Evolutionary conservation across 805 yeast genomes (phyloP).

Genomic region (Kazachstania viticola): DNA sequence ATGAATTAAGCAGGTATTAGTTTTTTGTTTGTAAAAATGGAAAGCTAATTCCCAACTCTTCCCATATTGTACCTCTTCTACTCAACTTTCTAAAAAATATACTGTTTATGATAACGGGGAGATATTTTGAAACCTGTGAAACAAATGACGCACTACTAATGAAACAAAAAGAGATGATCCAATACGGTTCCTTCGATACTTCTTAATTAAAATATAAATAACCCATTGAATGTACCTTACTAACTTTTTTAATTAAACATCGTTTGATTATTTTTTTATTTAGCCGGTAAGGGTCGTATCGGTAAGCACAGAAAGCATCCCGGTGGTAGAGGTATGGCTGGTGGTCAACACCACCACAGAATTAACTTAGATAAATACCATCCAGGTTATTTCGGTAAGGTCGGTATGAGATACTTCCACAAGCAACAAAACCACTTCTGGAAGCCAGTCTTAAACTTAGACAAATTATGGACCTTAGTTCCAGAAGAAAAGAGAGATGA

Average conservation of each 20-base stretch:
- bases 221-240: slow-evolving; percentile 4
- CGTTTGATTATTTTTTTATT: slow-evolving; percentile 7
- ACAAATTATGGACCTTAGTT: slow-evolving; percentile 95
- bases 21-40: too few relatives aligned
- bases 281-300: slow-evolving; percentile 99
- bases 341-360: slow-evolving; percentile 99
- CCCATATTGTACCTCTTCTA: too few relatives aligned
- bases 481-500: slow-evolving; percentile 90
- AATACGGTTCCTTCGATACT: too few relatives aligned
- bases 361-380: slow-evolving; percentile 99
- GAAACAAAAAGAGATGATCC: too few relatives aligned
- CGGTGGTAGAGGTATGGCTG: slow-evolving; percentile 99
- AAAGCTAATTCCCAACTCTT: too few relatives aligned
- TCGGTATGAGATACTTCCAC: slow-evolving; percentile 99
- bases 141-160: too few relatives aligned
- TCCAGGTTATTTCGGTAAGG: slow-evolving; percentile 99
- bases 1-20: too few relatives aligned
- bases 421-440: slow-evolving; percentile 88
- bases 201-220: too few relatives aligned
- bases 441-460: slow-evolving; percentile 96
- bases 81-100: too few relatives aligned
- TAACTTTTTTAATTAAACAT: slow-evolving; percentile 5
- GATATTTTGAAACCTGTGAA: too few relatives aligned
- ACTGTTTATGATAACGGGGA: too few relatives aligned
- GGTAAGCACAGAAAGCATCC: slow-evolving; percentile 99